phyloP scores from a whole-genome alignment of 371 early-diverging fungal genomes.

The Mucor irregularis region DNA sequence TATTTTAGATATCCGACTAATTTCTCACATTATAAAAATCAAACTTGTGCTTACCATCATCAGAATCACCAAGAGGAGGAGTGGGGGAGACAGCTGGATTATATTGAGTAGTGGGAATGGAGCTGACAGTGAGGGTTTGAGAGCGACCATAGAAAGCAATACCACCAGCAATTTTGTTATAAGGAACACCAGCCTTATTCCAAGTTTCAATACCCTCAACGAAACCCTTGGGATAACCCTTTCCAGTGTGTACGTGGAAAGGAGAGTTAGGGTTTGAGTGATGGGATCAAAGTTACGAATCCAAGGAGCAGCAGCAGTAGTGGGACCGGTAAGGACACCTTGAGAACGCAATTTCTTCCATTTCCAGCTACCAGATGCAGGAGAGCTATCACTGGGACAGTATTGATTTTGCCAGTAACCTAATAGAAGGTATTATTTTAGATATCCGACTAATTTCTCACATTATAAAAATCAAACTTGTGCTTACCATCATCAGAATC shows the following conservation, averaged over 20 bases:
- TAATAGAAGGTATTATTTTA: too few relatives aligned
- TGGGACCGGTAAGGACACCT: constrained; percentile 53
- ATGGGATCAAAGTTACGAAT: constrained; percentile 65
- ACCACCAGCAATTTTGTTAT: constrained; percentile 61
- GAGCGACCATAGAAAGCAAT: constrained; percentile 65
- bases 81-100: constrained; percentile 35
- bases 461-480: too few relatives aligned
- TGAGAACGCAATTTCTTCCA: constrained; percentile 65
- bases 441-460: too few relatives aligned
- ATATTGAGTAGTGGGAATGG: constrained; percentile 33
- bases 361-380: constrained; percentile 65
- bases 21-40: too few relatives aligned
- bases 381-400: constrained; percentile 34
- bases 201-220: constrained; percentile 56
- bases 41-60: too few relatives aligned
- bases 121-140: constrained; percentile 21
- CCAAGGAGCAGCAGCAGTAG: constrained; percentile 62
- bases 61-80: constrained; percentile 48
- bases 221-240: constrained; percentile 44
- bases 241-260: constrained; percentile 51
- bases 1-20: too few relatives aligned
- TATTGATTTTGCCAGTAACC: constrained; percentile 56
- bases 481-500: constrained; percentile 57
- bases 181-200: constrained; percentile 62
- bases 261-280: too few relatives aligned